phyloP scores from a whole-genome alignment of 306 rosid species.

The Gleditsia sinensis region DNA sequence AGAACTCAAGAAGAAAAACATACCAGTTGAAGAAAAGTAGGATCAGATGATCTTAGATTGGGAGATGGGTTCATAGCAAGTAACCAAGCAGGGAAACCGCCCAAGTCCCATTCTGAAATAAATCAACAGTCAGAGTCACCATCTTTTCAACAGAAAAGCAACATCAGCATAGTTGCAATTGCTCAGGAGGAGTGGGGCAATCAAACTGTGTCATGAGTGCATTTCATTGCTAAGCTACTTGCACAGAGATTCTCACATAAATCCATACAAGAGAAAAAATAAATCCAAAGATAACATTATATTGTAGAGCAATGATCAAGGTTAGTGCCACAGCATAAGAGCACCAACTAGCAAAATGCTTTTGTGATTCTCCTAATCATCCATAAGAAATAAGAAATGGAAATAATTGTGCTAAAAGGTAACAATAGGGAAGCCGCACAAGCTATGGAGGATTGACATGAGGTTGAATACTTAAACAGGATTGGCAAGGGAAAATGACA shows the following conservation, averaged over 20 bases:
- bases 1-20: constrained; percentile 35
- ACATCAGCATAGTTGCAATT: constrained; percentile 11
- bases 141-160: too few relatives aligned
- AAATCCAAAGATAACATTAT: constrained; percentile 10
- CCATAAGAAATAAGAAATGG: constrained; percentile 11
- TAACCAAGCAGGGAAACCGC: constrained; percentile 95
- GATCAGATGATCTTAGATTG: constrained; percentile 78
- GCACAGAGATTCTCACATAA: not conserved
- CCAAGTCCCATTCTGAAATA: constrained; percentile 94
- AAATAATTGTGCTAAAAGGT: constrained; percentile 25
- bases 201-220: not conserved
- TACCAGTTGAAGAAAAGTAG: constrained; percentile 73
- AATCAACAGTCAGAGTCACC: constrained; percentile 30
- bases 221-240: not conserved
- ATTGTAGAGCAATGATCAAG: constrained; percentile 15
- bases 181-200: too few relatives aligned
- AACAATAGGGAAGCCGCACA: not conserved
- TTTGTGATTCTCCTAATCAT: constrained; percentile 1
- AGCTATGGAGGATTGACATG: constrained; percentile 6
- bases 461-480: constrained; percentile 11
- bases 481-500: constrained; percentile 14
- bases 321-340: constrained; percentile 9
- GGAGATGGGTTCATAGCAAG: constrained; percentile 64
- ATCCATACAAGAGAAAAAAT: constrained; percentile 5
- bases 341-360: constrained; percentile 5